phyloP scores from a whole-genome alignment of 306 rosid genomes.

The Canavalia ensiformis region DNA sequence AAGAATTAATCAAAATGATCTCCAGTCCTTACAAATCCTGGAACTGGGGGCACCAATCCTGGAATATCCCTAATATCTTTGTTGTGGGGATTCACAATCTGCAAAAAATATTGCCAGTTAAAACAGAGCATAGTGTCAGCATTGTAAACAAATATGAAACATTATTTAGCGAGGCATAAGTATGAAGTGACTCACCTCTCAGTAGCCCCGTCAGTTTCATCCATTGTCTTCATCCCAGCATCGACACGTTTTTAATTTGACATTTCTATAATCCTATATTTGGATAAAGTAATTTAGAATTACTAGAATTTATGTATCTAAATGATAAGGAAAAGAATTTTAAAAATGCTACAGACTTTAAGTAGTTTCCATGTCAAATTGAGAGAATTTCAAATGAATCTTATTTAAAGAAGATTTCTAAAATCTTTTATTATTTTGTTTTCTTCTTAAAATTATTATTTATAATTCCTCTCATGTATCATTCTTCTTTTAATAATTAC shows the following conservation, averaged over 20 bases:
- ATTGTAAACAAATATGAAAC: constrained; percentile 6
- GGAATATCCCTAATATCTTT: constrained; percentile 88
- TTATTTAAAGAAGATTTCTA: too few relatives aligned
- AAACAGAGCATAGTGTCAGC: constrained; percentile 22
- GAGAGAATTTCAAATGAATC: too few relatives aligned
- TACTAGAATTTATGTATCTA: too few relatives aligned
- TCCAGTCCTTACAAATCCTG: constrained; percentile 76
- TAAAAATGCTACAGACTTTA: too few relatives aligned
- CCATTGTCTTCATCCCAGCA: constrained; percentile 88
- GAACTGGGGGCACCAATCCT: constrained; percentile 96
- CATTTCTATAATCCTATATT: constrained; percentile 63
- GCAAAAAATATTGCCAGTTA: constrained; percentile 44
- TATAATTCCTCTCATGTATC: too few relatives aligned
- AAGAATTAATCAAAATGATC: constrained; percentile 54
- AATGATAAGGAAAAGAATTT: too few relatives aligned
- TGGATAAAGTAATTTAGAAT: too few relatives aligned
- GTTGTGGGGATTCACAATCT: constrained; percentile 91
- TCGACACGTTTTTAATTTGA: constrained; percentile 90
- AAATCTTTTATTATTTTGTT: too few relatives aligned
- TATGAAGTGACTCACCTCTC: constrained; percentile 67
- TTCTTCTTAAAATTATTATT: too few relatives aligned
- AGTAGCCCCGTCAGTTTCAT: constrained; percentile 97
- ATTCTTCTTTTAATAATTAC: too few relatives aligned
- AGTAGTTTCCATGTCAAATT: too few relatives aligned
- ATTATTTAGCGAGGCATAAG: neutral